These are phyloP conservation scores for Trichoderma koningiopsis DNA, from an alignment of 2,329 filamentous ascomycete species.

Conservation along the genomic window DNA sequence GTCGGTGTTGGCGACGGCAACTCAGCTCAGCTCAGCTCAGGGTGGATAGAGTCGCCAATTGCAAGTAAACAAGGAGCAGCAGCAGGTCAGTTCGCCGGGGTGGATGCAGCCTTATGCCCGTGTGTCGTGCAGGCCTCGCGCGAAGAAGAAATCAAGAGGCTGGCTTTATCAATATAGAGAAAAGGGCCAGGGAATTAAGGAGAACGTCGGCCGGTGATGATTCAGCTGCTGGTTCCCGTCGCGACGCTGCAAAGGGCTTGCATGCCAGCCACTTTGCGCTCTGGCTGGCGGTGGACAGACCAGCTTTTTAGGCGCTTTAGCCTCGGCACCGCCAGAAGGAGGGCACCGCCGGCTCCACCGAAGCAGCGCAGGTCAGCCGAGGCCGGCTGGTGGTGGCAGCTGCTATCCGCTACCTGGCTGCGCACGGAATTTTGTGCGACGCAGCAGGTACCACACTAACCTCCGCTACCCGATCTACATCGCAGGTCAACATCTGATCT, in stretches of 20 bases:
- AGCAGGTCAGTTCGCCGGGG: background rate
- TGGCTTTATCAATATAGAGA: background rate
- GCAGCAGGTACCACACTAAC: slow-evolving; percentile 9
- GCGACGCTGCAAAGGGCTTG: slow-evolving; percentile 10
- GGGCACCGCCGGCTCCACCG: slow-evolving; percentile 10
- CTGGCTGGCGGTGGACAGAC: slow-evolving; percentile 15
- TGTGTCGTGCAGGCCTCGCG: slow-evolving; percentile 6
- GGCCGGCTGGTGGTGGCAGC: slow-evolving; percentile 27
- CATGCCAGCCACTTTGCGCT: slow-evolving; percentile 19
- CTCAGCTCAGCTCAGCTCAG: background rate
- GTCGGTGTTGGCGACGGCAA: background rate
- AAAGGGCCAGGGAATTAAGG: slow-evolving; percentile 9
- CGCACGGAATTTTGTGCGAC: fast-evolving
- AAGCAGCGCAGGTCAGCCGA: slow-evolving; percentile 26
- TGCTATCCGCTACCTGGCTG: slow-evolving; percentile 13
- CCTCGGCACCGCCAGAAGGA: slow-evolving; percentile 20
- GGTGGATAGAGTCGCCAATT: background rate
- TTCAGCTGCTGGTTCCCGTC: slow-evolving; percentile 6
- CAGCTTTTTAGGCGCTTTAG: slow-evolving; percentile 12
- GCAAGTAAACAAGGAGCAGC: slow-evolving; percentile 11
- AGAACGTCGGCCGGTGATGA: slow-evolving; percentile 9
- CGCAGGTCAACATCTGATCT: slow-evolving; percentile 23
- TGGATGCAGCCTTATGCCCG: slow-evolving; percentile 5
- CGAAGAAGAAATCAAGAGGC: background rate
- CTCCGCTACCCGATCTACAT: slow-evolving; percentile 24